Evolutionary conservation across 1,139 yeast genomes (phyloP).

Genomic region (Suhomyces chickasaworum): DNA sequence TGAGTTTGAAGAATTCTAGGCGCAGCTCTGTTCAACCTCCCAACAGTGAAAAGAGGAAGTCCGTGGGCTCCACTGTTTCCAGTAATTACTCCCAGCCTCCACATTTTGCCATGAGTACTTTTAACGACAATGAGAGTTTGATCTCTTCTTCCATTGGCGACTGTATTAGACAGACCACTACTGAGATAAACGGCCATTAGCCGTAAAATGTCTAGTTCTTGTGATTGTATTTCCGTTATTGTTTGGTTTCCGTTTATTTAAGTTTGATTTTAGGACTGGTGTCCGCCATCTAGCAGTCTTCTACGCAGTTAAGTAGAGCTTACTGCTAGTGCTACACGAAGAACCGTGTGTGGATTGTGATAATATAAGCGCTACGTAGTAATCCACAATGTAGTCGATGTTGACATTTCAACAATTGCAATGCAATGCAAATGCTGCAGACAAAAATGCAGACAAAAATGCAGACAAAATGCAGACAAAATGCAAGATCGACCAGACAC

Average conservation of each 20-base stretch:
- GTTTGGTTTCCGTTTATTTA: constrained; percentile 10
- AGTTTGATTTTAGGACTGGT: constrained; percentile 6
- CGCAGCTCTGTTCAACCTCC: constrained; percentile 4
- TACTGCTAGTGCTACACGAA: constrained; percentile 1
- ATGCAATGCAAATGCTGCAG: no score
- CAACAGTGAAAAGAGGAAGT: constrained; percentile 15
- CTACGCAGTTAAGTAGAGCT: constrained; percentile 1
- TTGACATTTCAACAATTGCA: not conserved
- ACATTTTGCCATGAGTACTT: constrained; percentile 9
- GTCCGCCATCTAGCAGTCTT: not conserved
- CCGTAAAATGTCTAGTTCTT: constrained; percentile 4
- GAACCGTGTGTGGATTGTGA: constrained; percentile 4
- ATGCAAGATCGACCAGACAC: no score
- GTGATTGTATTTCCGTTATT: constrained; percentile 8
- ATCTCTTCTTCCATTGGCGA: constrained; percentile 44
- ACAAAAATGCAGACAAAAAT: no score
- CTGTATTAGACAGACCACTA: constrained; percentile 41
- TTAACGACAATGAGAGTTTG: constrained; percentile 32
- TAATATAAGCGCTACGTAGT: constrained; percentile 2
- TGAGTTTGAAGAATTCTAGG: constrained; percentile 9
- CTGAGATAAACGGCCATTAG: constrained; percentile 38
- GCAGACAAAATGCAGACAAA: no score
- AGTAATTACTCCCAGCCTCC: constrained; percentile 11
- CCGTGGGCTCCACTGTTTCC: constrained; percentile 17
- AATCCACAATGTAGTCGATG: not conserved